These are phyloP conservation scores for Ambrosia hybrid DNA, from an alignment of 140 eudicot species.

Conservation along the genomic window DNA sequence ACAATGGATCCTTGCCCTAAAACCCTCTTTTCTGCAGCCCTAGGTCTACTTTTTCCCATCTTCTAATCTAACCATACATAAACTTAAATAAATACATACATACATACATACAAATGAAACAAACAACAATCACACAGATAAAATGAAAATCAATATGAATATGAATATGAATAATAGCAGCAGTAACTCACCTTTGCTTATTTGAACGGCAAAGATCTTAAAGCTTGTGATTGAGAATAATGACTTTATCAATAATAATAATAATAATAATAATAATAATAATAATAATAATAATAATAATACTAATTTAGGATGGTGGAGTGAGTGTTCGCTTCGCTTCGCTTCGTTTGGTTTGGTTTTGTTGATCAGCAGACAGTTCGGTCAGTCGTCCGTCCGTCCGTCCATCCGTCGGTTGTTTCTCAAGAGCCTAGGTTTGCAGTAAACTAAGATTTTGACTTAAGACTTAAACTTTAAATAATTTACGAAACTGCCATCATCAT, in stretches of 20 bases:
- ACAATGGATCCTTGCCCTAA: constrained; percentile 53
- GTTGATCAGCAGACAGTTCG: constrained; percentile 21
- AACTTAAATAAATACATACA: background rate
- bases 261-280: too few species aligned
- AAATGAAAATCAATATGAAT: background rate
- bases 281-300: background rate
- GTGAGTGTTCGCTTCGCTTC: too few species aligned
- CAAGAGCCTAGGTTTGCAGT: constrained; percentile 32
- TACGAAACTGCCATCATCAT: constrained; percentile 28
- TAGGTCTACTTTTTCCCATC: constrained; percentile 91
- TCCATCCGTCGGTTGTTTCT: too few species aligned
- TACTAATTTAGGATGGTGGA: too few species aligned
- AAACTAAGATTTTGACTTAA: constrained; percentile 18
- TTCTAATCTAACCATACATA: constrained; percentile 16
- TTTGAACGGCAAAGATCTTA: background rate
- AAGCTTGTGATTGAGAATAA: background rate
- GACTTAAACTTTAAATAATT: constrained; percentile 24
- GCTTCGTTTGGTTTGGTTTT: too few species aligned
- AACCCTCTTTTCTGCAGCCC: constrained; percentile 88
- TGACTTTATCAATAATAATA: background rate
- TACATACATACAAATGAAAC: background rate
- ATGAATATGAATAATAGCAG: background rate
- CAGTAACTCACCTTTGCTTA: constrained; percentile 23
- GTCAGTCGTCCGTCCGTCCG: too few species aligned
- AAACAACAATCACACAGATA: background rate